Evolutionary conservation across 768 basidiomycete species (phyloP), one percentile per base, ranked within the genome.

Genomic region (Calocybe gangraenosa): DNA sequence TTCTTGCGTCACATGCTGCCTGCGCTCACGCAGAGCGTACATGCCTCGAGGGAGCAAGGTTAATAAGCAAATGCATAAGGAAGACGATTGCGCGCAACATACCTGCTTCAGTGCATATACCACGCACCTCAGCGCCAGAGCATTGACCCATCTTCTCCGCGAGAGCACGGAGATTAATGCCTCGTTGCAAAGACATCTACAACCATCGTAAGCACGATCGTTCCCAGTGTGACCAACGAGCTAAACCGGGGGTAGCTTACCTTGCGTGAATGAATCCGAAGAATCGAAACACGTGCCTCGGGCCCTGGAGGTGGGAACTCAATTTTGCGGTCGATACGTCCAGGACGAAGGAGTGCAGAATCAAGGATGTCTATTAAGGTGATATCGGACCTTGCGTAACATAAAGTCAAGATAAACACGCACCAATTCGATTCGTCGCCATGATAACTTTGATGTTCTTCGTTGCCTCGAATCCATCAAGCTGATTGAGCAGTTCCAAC

Each of bases 121-220:
- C 95, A 13, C 95, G 79, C 13, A 97, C 95, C 64, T 99, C 95
- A 1, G 95, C 95, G 54, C 95, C 95, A 1, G 92, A 95, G 62
- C 95, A 97, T 60, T 96, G 92, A 0, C 95, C 95, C 95, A 98
- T 99, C 76, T 99, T 98, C 65, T 98, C 95, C 0, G 95, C 95
- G 2, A 99, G 74, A 2, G 86, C 84, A 13, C 92, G 87, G n/a
- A 97, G 76, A 68, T 99, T 93, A 66, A 99, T 99, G 1, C 94
- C 94, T 47, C 95, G 80, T 68, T 98, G 95, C 22, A 98, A 73
- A 1, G 92, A 97, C 95, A 98, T 99, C 89, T 92, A 51, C 30
- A 46, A 28, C 13, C 13, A 0, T 11, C 25, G 11, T 28, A 28
- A 28, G 5, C 11, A 28, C 25, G 11, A 5, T 28, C 11, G 5